These are phyloP conservation scores for Raphanus raphanistrum DNA, from an alignment of 345 rosid species.

Conservation along the genomic window DNA sequence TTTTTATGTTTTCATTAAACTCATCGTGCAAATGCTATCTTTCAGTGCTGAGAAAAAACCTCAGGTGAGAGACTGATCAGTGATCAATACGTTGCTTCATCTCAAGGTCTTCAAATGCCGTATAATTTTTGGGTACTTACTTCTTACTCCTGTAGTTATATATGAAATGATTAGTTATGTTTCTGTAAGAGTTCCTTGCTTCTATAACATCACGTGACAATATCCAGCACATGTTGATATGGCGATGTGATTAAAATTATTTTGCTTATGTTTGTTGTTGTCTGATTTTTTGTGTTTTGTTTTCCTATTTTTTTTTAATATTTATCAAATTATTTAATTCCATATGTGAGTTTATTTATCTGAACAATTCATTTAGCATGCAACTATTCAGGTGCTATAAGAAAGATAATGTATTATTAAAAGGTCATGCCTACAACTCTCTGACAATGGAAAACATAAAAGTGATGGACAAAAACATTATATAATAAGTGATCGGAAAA, in stretches of 20 bases:
- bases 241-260: not conserved
- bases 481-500: no score
- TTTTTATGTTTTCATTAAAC: constrained; percentile 56
- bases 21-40: constrained; percentile 95
- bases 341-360: not conserved
- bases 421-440: no score
- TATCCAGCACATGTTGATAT: not conserved
- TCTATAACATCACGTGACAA: not conserved
- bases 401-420: no score
- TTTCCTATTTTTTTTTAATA: no score
- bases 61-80: constrained; percentile 30
- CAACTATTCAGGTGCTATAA: no score
- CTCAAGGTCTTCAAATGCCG: not conserved
- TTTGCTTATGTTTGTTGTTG: not conserved
- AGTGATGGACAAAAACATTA: no score
- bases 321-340: not conserved
- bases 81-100: constrained; percentile 5
- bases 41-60: constrained; percentile 74
- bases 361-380: not conserved
- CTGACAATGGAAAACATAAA: no score
- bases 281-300: not conserved
- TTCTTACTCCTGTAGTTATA: not conserved
- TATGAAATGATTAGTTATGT: constrained; percentile 6
- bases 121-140: not conserved
- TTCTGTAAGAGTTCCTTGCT: not conserved